Percentiles rank a stretch among this genome's conserved stretches.
These are phyloP conservation scores for Aspergillus homomorphus DNA, from an alignment of 495 filamentous ascomycete genomes.

Conservation along the genomic window DNA sequence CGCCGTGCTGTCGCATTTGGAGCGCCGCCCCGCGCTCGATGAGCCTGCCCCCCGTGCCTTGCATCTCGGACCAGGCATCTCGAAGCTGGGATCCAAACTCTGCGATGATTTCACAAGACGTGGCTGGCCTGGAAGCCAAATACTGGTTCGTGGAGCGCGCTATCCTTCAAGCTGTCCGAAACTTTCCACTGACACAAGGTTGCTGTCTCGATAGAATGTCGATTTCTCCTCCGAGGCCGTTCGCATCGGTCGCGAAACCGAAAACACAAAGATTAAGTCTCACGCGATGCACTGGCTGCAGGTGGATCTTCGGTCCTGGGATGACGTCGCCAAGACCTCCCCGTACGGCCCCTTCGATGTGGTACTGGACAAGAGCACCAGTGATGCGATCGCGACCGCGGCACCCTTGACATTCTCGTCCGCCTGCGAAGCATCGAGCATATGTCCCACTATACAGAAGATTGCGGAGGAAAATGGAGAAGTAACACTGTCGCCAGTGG, in stretches of 20 bases:
- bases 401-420: constrained; percentile 16
- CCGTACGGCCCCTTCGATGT: constrained; percentile 36
- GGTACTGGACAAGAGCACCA: constrained; percentile 44
- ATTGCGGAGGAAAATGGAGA: constrained; percentile 10
- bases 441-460: constrained; percentile 27
- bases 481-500: constrained; percentile 31
- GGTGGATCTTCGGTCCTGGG: constrained; percentile 37
- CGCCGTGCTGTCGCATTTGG: constrained; percentile 27
- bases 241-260: constrained; percentile 31
- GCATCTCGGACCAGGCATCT: constrained; percentile 43
- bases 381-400: constrained; percentile 41
- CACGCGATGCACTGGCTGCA: constrained; percentile 38
- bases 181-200: neutral
- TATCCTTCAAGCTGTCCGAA: neutral
- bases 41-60: constrained; percentile 26
- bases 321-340: constrained; percentile 25
- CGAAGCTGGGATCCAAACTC: constrained; percentile 33
- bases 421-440: constrained; percentile 6
- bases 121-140: constrained; percentile 32
- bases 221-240: constrained; percentile 46
- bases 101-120: constrained; percentile 30
- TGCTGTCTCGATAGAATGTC: constrained; percentile 30
- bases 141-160: constrained; percentile 30
- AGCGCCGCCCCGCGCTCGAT: constrained; percentile 12
- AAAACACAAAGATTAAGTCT: constrained; percentile 17